Evolutionary conservation across 2,329 filamentous ascomycete species (phyloP).

Genomic region (Thielaviopsis populi): DNA sequence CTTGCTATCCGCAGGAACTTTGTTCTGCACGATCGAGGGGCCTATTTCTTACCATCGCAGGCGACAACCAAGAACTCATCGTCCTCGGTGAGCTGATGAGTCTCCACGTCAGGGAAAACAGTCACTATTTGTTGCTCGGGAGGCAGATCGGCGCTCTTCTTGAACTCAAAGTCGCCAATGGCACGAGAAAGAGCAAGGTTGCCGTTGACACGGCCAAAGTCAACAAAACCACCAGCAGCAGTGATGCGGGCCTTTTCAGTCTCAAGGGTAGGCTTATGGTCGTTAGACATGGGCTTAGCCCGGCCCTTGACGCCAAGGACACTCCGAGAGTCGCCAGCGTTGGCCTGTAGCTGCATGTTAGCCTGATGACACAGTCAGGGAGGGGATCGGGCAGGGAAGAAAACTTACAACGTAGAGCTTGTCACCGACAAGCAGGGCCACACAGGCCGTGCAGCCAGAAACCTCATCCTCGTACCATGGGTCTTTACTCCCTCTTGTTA

Average conservation of each 20-base stretch:
- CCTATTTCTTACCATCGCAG: constrained; percentile 58
- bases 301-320: constrained; percentile 93
- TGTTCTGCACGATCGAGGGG: neutral
- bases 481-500: constrained; percentile 39
- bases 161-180: constrained; percentile 99
- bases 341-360: constrained; percentile 47
- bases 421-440: constrained; percentile 72
- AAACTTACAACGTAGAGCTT: constrained; percentile 90
- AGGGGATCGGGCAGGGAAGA: neutral
- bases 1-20: too few relatives aligned
- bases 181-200: constrained; percentile 93
- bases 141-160: constrained; percentile 91
- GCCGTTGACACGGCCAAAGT: constrained; percentile 96
- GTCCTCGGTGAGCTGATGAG: constrained; percentile 79
- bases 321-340: constrained; percentile 88
- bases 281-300: constrained; percentile 95
- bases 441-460: constrained; percentile 91
- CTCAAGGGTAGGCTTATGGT: constrained; percentile 98
- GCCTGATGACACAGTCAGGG: neutral
- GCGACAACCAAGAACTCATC: constrained; percentile 92
- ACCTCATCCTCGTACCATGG: constrained; percentile 96
- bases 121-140: constrained; percentile 99
- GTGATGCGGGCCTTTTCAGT: constrained; percentile 92
- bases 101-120: constrained; percentile 83
- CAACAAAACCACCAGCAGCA: constrained; percentile 91